Evolutionary conservation across 2,329 filamentous ascomycete species (phyloP).

Genomic region (Monilinia polystroma): DNA sequence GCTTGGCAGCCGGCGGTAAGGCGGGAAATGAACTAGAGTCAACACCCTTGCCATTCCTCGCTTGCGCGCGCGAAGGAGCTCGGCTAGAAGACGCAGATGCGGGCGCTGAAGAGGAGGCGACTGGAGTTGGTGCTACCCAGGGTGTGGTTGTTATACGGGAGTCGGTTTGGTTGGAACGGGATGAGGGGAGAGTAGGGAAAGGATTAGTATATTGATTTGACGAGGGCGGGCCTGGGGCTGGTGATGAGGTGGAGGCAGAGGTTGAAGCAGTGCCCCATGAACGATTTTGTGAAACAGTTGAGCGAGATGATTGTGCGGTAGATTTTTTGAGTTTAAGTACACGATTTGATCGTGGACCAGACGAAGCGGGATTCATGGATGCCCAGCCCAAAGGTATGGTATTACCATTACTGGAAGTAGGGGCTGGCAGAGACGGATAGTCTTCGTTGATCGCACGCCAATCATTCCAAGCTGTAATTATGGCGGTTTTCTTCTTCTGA

Average conservation of each 20-base stretch:
- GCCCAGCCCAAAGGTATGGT: conserved; percentile 38
- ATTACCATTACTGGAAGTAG: conserved; percentile 54
- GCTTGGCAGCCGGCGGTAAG: conserved; percentile 74
- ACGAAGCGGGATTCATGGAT: conserved; percentile 29
- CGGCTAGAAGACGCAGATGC: conserved; percentile 29
- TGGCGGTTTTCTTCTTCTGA: conserved; percentile 64
- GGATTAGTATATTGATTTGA: conserved; percentile 43
- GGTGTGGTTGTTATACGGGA: conserved; percentile 39
- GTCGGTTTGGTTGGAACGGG: conserved; percentile 30
- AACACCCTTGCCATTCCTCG: conserved; percentile 20
- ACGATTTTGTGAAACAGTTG: conserved; percentile 54
- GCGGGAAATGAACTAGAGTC: conserved; percentile 72
- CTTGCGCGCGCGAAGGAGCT: conserved; percentile 21
- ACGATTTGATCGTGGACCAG: conserved; percentile 46
- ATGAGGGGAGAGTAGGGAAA: conserved; percentile 47
- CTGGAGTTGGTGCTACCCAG: conserved; percentile 41
- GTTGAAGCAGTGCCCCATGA: conserved; percentile 52
- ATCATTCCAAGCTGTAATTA: conserved; percentile 87
- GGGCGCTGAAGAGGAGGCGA: conserved; percentile 37
- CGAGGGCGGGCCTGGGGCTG: conserved; percentile 32
- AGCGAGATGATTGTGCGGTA: conserved; percentile 65
- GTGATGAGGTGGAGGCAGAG: conserved; percentile 22
- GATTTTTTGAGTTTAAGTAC: conserved; percentile 68
- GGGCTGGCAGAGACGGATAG: conserved; percentile 81
- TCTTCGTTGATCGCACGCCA: conserved; percentile 96